These are phyloP conservation scores for Gremmenia infestans DNA, from an alignment of 2,329 filamentous ascomycete genomes.

Conservation along the genomic window DNA sequence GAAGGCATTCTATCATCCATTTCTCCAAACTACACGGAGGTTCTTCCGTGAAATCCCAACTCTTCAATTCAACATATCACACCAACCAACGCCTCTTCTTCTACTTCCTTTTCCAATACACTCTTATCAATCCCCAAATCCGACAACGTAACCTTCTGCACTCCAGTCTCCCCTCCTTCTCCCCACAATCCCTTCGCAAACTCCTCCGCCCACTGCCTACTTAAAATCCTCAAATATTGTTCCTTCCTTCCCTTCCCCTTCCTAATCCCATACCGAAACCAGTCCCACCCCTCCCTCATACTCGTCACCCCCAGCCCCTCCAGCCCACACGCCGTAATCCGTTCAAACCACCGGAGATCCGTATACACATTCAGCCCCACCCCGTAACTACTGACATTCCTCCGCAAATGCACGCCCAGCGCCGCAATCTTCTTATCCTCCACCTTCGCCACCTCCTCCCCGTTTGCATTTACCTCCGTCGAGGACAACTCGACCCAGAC, in stretches of 20 bases:
- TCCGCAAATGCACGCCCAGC: slow-evolving; percentile 82
- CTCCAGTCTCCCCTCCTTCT: slow-evolving; percentile 4
- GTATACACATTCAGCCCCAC: slow-evolving; percentile 74
- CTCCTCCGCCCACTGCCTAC: slow-evolving; percentile 15
- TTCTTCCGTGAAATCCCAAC: too few species aligned
- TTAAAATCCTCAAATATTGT: slow-evolving; percentile 7
- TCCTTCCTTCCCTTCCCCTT: neutral
- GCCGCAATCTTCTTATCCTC: slow-evolving; percentile 71
- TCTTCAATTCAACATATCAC: too few species aligned
- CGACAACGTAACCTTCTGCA: slow-evolving; percentile 8
- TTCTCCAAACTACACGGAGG: too few species aligned
- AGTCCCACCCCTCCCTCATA: slow-evolving; percentile 37
- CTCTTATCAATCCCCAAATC: slow-evolving; percentile 7
- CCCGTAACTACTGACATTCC: slow-evolving; percentile 80
- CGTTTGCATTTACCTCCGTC: slow-evolving; percentile 2
- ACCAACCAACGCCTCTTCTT: neutral
- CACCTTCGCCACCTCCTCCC: slow-evolving; percentile 4
- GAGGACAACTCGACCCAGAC: slow-evolving; percentile 59
- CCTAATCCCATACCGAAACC: slow-evolving; percentile 35
- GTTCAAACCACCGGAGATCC: slow-evolving; percentile 57
- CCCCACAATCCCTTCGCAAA: slow-evolving; percentile 18
- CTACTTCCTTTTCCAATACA: neutral
- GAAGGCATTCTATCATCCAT: too few species aligned
- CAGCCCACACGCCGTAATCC: slow-evolving; percentile 88
- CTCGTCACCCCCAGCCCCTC: slow-evolving; percentile 76